Evolutionary conservation across 495 filamentous ascomycete genomes (phyloP).

Genomic region (Rusavskia elegans): DNA sequence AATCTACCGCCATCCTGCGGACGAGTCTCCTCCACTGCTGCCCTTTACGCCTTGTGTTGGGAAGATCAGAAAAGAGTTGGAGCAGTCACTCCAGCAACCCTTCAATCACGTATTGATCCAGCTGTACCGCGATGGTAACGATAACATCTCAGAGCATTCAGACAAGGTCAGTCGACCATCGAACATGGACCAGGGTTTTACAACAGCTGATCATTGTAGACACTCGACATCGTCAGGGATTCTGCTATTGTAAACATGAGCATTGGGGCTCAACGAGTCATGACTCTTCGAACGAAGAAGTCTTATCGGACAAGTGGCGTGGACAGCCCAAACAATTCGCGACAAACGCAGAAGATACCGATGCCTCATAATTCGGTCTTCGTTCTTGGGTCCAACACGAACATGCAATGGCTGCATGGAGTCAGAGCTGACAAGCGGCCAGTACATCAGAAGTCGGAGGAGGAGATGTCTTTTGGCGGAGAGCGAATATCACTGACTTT

Average conservation of each 20-base stretch:
- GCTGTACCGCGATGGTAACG: conserved; percentile 76
- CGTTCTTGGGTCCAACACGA: conserved; percentile 65
- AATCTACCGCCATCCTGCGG: conserved; percentile 85
- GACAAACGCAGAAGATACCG: conserved; percentile 46
- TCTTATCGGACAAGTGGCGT: conserved; percentile 18
- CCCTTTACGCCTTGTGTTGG: conserved; percentile 60
- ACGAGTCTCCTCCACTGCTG: conserved; percentile 68
- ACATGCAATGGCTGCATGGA: conserved; percentile 75
- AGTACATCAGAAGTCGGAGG: conserved; percentile 41
- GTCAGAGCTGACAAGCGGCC: conserved; percentile 76
- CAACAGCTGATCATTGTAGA: conserved; percentile 18
- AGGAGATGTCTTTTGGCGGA: conserved; percentile 56
- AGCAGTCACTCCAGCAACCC: conserved; percentile 57
- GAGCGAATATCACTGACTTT: conserved; percentile 89
- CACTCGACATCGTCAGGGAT: conserved; percentile 68
- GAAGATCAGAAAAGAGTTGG: conserved; percentile 46
- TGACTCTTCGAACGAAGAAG: conserved; percentile 79
- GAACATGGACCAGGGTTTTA: neutral
- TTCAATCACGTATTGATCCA: conserved; percentile 92
- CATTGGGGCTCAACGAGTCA: conserved; percentile 77
- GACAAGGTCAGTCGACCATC: conserved; percentile 41
- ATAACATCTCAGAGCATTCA: conserved; percentile 91
- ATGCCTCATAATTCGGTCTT: conserved; percentile 86
- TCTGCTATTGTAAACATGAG: conserved; percentile 85
- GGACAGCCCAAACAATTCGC: conserved; percentile 13